Evolutionary conservation across 2,329 filamentous ascomycete genomes (phyloP).

Genomic region (Fusarium papillatum): DNA sequence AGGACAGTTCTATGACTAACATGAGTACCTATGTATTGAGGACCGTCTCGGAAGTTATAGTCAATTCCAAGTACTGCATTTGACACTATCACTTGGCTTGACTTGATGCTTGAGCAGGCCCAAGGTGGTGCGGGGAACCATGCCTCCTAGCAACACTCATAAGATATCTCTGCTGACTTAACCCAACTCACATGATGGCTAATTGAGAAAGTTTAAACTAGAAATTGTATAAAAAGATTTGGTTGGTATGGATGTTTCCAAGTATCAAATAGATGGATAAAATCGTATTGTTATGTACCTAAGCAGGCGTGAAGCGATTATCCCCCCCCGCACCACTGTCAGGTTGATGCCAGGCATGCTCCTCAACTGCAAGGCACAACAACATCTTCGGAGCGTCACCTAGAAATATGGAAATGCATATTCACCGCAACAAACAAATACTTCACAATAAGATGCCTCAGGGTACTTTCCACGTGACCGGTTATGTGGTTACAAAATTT

Average conservation of each 20-base stretch:
- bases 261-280: not conserved
- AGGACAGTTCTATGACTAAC: not conserved
- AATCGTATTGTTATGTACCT: not conserved
- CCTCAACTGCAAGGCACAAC: not conserved
- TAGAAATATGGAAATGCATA: not conserved
- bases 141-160: not conserved
- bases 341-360: not conserved
- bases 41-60: not conserved
- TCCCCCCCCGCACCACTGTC: not conserved
- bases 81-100: not conserved
- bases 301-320: not conserved
- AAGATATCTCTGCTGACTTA: not conserved
- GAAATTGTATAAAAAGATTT: not conserved
- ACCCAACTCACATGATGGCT: not conserved
- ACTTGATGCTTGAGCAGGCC: not conserved
- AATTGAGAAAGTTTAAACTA: not conserved
- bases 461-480: not conserved
- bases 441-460: not conserved
- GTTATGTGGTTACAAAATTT: not conserved
- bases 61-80: not conserved
- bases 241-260: not conserved
- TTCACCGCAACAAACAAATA: not conserved
- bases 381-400: too few relatives aligned
- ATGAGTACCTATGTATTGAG: not conserved
- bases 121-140: not conserved